Conservation (phyloP, 192 early-diverging fungal genomes). For the Anaeromyces robustus region DNA sequence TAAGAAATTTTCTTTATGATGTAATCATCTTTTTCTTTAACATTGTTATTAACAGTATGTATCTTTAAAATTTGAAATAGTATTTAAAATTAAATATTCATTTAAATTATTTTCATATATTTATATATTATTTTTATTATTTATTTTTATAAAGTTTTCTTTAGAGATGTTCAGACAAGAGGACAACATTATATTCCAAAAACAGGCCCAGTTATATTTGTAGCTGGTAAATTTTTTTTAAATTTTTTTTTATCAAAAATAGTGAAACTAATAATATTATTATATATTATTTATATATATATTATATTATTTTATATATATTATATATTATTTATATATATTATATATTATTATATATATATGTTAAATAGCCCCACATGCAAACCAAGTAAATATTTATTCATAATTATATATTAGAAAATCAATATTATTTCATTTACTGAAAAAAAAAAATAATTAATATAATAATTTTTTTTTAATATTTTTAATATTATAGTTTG, state of each 20-base stretch:
- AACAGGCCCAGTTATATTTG: slow-evolving; percentile 87
- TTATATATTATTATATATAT: neutral
- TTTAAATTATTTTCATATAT: no score
- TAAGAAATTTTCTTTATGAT: neutral
- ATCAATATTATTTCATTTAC: no score
- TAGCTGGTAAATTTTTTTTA: slow-evolving; percentile 41
- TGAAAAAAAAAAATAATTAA: no score
- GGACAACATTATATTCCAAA: slow-evolving; percentile 69
- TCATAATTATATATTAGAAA: no score
- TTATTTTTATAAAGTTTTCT: slow-evolving; percentile 32
- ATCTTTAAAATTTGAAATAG: no score
- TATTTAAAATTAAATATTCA: no score
- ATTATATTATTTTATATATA: neutral
- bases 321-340: neutral
- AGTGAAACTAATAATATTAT: no score
- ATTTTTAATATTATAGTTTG: slow-evolving; percentile 34
- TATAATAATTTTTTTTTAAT: neutral
- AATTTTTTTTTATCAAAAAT: slow-evolving; percentile 49
- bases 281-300: neutral
- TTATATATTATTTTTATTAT: no score
- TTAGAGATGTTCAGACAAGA: slow-evolving; percentile 74
- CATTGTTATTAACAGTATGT: neutral
- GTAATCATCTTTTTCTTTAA: neutral
- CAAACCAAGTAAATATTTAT: slow-evolving; percentile 14
- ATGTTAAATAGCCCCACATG: slow-evolving; percentile 16